Base-by-base conservation (phyloP, 2,329 filamentous ascomycete species). In the Coniella vitis region DNA sequence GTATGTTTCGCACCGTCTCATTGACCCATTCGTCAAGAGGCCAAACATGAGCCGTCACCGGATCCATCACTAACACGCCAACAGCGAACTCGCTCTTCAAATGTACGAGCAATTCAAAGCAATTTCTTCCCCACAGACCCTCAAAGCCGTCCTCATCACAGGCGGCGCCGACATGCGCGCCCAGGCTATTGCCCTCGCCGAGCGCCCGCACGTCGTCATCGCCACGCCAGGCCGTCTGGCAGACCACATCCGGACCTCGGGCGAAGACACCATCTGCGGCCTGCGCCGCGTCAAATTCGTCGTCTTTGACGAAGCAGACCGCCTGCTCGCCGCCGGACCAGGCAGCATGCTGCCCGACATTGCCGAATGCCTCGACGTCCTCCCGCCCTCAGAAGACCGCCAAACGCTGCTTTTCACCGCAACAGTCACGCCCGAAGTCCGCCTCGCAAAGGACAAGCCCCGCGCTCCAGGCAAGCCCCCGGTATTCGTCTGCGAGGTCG, bases 31-130 rank as follows among this genome's bases (percentile, higher is more conserved):
- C n/a, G n/a, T n/a, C n/a, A n/a, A n/a, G n/a, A n/a, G n/a, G n/a
- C n/a, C n/a, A n/a, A n/a, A n/a, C n/a, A n/a, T n/a, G n/a, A n/a
- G n/a, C n/a, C n/a, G n/a, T n/a, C n/a, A n/a, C n/a, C n/a, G 19
- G 25, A 8, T 17, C 4, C 2, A 14, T 20, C n/a, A 4, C 17
- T 20, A 22, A 19, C 4, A 32, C 34, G 44, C 8, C 29, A 19
- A 32, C 21, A 55, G 87, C 59, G 93, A 98, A 70, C 79, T 98
- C 51, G 93, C 93, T 4, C 78, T 97, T 19, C 93, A 98, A 64
- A 96, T 98, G 43, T 94, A 85, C 64, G 93, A 98, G 69, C 93
- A 98, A 66, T 84, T 97, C 71, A 89, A 89, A 62, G 93, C 93
- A 13, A 89, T 98, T 48, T 91, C 89, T 3, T 83, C 90, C 4